Evolutionary conservation across 164 flowering plant genomes (phyloP).

Genomic region (Magnolia kwangsiensis): DNA sequence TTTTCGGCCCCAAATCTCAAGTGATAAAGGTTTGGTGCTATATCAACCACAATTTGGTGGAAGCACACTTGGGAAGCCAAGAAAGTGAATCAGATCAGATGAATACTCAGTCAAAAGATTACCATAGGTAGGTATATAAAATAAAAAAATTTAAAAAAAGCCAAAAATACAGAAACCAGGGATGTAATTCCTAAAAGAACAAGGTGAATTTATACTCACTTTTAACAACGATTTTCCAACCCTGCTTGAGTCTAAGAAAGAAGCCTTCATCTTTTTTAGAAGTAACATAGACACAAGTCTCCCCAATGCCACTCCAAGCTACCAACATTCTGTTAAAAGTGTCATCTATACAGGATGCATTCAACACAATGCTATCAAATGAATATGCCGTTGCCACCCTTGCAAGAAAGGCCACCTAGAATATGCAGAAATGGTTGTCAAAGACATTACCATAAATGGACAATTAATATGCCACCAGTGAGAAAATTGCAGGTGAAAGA

Average conservation of each 20-base stretch:
- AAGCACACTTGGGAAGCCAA: too few relatives aligned
- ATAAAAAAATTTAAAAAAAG: neutral
- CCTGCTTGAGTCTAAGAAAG: constrained; percentile 25
- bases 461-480: neutral
- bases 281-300: constrained; percentile 40
- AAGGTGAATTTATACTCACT: constrained; percentile 33
- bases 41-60: too few relatives aligned
- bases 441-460: neutral
- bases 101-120: too few relatives aligned
- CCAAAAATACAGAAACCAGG: neutral
- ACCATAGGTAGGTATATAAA: too few relatives aligned
- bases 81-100: too few relatives aligned
- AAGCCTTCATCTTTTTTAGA: constrained; percentile 27
- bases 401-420: constrained; percentile 39
- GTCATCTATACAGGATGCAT: constrained; percentile 31
- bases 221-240: constrained; percentile 36
- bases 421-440: constrained; percentile 9
- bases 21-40: too few relatives aligned
- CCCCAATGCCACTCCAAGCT: constrained; percentile 43
- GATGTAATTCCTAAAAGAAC: neutral
- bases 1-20: too few relatives aligned
- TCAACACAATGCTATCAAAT: constrained; percentile 33
- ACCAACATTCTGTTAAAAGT: constrained; percentile 26
- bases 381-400: constrained; percentile 30
- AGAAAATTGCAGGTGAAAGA: too few relatives aligned